Evolutionary conservation across 495 filamentous ascomycete species (phyloP), one percentile per base, ranked within the genome.

Genomic region (Trichoderma erinaceum): DNA sequence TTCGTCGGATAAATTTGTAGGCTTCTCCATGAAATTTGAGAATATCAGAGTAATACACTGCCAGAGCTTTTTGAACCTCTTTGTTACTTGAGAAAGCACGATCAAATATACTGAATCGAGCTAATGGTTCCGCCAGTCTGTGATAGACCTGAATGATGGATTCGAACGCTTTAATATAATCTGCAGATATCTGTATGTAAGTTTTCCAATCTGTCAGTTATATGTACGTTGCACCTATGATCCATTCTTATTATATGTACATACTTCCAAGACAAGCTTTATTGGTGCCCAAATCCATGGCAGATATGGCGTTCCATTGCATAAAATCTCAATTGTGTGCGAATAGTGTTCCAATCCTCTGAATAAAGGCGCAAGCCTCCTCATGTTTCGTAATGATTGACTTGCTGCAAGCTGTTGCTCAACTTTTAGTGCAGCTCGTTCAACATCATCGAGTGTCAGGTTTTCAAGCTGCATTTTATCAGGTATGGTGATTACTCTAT

Each of bases 221-320:
- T 61, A n/a, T 7, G n/a, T 5, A 64, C 61, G 12, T 61, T 10
- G 23, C 35, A 2, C 58, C 41, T 8, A 46, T 41, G 4, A 29
- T 0, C 0, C 18, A 18, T 0, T 1, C 16, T 0, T 4, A 32
- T 71, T n/a, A 72, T 68, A 65, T 70, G 68, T n/a, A n/a, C 0
- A 82, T 80, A 68, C 76, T 69, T 41, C 79, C 65, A 83, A 52
- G 4, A 83, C 73, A 11, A 83, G 66, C 50, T 76, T 82, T 32
- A 83, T 75, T 3, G 81, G 81, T 13, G 81, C 81, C 81, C 81
- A 83, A 1, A 82, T 66, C 75, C 76, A 83, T 8, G 81, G 75
- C 3, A 83, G 69, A 69, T 77, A 83, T 0, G 78, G 78, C 0
- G 81, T 83, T 44, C 79, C 79, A 50, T 82, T 78, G 71, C 80